phyloP scores from a whole-genome alignment of 768 basidiomycete species.

The Phallus indusiatus region DNA sequence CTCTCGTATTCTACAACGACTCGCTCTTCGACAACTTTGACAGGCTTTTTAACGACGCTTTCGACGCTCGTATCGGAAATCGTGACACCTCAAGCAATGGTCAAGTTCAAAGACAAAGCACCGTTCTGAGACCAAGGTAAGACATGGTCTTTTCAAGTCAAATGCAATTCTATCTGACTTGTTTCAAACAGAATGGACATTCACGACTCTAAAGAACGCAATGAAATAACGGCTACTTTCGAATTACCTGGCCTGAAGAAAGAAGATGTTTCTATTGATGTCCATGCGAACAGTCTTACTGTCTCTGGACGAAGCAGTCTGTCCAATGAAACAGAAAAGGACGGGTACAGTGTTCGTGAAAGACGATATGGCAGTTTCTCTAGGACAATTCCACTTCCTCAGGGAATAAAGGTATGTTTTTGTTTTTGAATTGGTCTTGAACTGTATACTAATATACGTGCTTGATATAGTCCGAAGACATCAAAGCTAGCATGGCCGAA shows the following conservation, averaged over 20 bases:
- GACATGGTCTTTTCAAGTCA: too few species aligned
- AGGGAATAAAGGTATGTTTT: conserved; percentile 42
- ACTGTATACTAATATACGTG: background rate
- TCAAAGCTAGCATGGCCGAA: conserved; percentile 38
- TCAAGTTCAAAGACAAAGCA: background rate
- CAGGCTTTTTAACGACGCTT: conserved; percentile 2
- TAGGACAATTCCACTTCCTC: conserved; percentile 37
- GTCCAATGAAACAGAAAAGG: conserved; percentile 24
- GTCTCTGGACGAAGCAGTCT: conserved; percentile 35
- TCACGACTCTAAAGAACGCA: conserved; percentile 32
- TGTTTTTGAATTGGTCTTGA: background rate
- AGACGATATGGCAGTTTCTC: conserved; percentile 40
- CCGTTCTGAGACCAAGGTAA: background rate
- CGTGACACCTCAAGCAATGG: background rate
- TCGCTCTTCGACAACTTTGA: background rate
- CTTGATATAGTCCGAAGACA: conserved; percentile 28
- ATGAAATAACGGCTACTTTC: conserved; percentile 40
- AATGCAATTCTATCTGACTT: too few species aligned
- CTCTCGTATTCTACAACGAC: conserved; percentile 1
- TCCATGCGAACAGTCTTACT: conserved; percentile 36
- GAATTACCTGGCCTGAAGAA: conserved; percentile 48
- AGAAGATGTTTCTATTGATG: conserved; percentile 37
- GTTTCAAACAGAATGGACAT: conserved; percentile 35
- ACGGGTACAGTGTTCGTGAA: conserved; percentile 35
- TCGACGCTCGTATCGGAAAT: background rate